A percentile compares a stretch with the other conserved stretches of the same genome.
phyloP scores from a whole-genome alignment of 495 filamentous ascomycete genomes.

The Aspergillus incahuasiensis region DNA sequence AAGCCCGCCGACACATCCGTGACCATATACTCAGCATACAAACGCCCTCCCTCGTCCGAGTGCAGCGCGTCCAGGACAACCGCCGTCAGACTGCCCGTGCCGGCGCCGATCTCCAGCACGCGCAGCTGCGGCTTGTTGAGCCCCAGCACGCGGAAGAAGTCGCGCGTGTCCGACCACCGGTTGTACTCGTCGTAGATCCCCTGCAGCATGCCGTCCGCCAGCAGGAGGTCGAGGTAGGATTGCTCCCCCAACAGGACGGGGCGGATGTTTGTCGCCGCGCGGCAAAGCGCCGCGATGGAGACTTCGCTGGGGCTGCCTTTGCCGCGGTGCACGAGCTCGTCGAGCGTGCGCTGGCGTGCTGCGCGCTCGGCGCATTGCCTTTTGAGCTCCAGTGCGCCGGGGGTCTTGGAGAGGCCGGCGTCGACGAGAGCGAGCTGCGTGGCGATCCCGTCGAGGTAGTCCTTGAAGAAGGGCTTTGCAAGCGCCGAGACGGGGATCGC shows the following conservation, averaged over 20 bases:
- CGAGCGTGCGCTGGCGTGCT: too few species aligned
- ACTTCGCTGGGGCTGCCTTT: neutral
- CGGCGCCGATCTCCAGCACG: conserved; percentile 46
- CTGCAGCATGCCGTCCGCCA: conserved; percentile 21
- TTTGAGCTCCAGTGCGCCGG: too few species aligned
- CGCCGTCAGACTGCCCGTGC: conserved; percentile 35
- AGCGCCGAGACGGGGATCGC: too few species aligned
- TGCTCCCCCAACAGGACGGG: neutral
- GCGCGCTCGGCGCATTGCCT: too few species aligned
- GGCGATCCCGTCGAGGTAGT: too few species aligned
- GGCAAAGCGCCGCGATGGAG: neutral
- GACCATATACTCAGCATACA: conserved; percentile 29
- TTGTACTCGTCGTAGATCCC: conserved; percentile 22
- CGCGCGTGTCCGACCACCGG: neutral
- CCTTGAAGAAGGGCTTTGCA: too few species aligned
- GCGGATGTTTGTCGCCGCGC: too few species aligned
- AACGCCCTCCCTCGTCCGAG: conserved; percentile 8
- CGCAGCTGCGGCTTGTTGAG: conserved; percentile 36
- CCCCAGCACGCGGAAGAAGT: conserved; percentile 21
- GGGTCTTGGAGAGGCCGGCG: too few species aligned
- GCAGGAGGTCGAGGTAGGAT: conserved; percentile 30
- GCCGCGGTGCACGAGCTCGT: too few species aligned
- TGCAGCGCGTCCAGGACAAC: conserved; percentile 20
- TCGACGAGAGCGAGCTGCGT: too few species aligned
- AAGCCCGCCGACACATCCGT: conserved; percentile 41